Percentiles rank a stretch among this genome's conserved stretches.
phyloP scores from a whole-genome alignment of 2,329 filamentous ascomycete species.

The Exophiala sp. region DNA sequence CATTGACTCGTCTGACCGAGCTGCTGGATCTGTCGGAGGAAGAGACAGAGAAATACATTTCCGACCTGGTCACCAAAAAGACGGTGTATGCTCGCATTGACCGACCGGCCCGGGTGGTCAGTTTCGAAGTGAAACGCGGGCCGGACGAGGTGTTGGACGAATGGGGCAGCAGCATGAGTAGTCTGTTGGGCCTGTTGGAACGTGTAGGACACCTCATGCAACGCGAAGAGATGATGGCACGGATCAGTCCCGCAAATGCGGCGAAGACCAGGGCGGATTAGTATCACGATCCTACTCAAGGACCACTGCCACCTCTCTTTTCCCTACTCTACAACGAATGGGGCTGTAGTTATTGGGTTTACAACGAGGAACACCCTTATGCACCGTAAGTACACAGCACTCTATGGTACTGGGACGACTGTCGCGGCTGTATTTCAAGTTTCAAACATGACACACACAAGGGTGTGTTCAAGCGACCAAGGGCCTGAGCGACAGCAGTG shows the following conservation, averaged over 20 bases:
- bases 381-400: too few species aligned
- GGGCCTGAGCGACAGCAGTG: too few species aligned
- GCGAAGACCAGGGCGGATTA: constrained; percentile 7
- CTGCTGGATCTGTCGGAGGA: constrained; percentile 89
- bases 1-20: constrained; percentile 83
- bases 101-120: constrained; percentile 84
- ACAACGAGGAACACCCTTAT: too few species aligned
- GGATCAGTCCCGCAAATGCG: constrained; percentile 66
- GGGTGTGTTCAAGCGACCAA: too few species aligned
- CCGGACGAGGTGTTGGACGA: constrained; percentile 96
- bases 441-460: too few species aligned
- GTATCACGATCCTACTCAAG: not conserved
- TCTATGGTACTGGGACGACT: too few species aligned
- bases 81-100: constrained; percentile 98
- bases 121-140: constrained; percentile 89
- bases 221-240: constrained; percentile 99
- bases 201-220: constrained; percentile 97
- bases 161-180: constrained; percentile 99
- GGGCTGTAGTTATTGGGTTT: too few species aligned
- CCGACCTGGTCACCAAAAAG: constrained; percentile 93
- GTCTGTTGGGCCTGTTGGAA: constrained; percentile 76
- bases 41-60: constrained; percentile 99
- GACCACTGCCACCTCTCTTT: too few species aligned
- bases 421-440: too few species aligned
- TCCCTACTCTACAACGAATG: too few species aligned